phyloP scores from a whole-genome alignment of 352 stramenopile species.

The Phytophthora capsici region DNA sequence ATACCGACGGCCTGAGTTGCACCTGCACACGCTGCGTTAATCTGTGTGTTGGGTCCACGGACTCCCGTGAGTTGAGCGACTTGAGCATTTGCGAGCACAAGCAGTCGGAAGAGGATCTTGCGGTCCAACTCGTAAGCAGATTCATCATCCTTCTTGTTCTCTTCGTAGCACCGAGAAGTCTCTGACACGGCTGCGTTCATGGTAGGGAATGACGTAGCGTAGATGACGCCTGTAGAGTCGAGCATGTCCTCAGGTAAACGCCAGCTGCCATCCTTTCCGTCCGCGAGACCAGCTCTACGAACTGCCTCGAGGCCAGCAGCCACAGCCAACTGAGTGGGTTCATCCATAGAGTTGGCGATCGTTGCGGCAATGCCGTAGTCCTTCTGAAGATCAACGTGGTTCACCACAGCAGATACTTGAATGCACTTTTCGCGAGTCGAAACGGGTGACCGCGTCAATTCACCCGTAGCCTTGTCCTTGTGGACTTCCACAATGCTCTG shows the following conservation, averaged over 20 bases:
- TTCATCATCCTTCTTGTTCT: constrained; percentile 14
- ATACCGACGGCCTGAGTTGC: constrained; percentile 93
- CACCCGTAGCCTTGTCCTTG: constrained; percentile 54
- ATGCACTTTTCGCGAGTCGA: constrained; percentile 66
- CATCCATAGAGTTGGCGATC: constrained; percentile 95
- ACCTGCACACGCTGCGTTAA: constrained; percentile 96
- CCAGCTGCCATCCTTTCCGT: constrained; percentile 67
- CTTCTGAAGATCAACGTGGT: constrained; percentile 66
- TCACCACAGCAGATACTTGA: constrained; percentile 90
- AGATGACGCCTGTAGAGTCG: constrained; percentile 93
- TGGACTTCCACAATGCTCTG: constrained; percentile 93
- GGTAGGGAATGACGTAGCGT: constrained; percentile 95
- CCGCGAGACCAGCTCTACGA: constrained; percentile 90
- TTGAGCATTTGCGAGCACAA: constrained; percentile 96
- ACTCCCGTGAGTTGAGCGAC: constrained; percentile 95
- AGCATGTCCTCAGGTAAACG: constrained; percentile 86
- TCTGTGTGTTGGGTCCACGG: constrained; percentile 95
- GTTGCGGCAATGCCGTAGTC: constrained; percentile 90
- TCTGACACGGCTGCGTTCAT: constrained; percentile 94
- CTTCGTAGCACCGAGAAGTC: constrained; percentile 79
- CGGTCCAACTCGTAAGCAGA: constrained; percentile 93
- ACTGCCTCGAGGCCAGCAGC: constrained; percentile 95
- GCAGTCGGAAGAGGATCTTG: constrained; percentile 97
- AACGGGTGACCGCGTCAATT: constrained; percentile 54
- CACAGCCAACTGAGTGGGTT: constrained; percentile 93